phyloP scores from a whole-genome alignment of 371 early-diverging fungal genomes.

The Mucor indicus region DNA sequence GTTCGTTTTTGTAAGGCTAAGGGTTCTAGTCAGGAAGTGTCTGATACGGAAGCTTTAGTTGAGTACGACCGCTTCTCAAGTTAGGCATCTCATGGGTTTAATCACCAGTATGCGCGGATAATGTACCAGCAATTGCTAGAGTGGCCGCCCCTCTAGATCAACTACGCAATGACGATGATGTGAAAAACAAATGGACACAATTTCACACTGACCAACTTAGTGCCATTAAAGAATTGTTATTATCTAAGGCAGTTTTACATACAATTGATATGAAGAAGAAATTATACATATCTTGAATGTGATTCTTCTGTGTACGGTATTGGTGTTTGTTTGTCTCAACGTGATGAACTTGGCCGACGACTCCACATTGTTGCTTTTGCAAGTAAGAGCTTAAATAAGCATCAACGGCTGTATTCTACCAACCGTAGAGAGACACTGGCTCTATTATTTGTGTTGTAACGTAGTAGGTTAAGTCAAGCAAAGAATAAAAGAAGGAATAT shows the following conservation, averaged over 20 bases:
- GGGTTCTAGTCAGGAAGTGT: no score
- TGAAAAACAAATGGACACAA: neutral
- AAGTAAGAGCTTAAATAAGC: neutral
- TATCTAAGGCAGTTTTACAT: neutral
- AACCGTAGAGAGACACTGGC: constrained; percentile 7
- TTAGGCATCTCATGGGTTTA: no score
- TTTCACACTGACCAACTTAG: neutral
- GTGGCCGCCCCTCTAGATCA: neutral
- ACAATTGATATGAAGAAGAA: no score
- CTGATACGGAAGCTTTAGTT: no score
- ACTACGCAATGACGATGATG: neutral
- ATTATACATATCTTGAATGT: constrained; percentile 1
- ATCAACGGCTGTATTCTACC: neutral
- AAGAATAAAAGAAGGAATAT: no score
- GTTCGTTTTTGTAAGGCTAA: no score
- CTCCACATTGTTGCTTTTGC: constrained; percentile 4
- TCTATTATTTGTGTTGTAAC: no score
- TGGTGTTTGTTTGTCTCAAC: neutral
- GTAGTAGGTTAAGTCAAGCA: no score
- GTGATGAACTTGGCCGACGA: neutral
- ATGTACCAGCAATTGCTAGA: neutral
- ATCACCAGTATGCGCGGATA: no score
- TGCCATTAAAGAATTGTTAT: neutral
- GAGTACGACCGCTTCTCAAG: no score
- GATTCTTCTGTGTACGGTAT: constrained; percentile 2